Base-by-base conservation (phyloP, 2,329 filamentous ascomycete species). In the Aureobasidium uvarum region DNA sequence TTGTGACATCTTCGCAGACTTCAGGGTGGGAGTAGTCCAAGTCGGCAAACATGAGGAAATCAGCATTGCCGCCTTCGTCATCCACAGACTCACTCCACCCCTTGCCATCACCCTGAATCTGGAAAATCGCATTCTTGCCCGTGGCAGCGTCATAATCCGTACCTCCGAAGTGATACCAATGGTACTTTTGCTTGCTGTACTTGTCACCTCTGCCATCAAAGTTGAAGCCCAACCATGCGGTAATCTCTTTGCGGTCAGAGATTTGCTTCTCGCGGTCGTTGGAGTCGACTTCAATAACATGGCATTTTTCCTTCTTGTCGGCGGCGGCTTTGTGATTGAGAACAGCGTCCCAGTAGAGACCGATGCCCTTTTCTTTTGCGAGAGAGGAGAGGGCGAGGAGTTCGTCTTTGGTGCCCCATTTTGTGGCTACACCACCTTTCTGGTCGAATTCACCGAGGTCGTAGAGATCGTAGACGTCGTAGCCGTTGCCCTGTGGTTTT, bases 321-420 rank as follows among this genome's bases (percentile, higher is more conserved):
- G 86, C 87, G 3, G 82, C 87, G 3, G 86, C 86, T 72, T 88
- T 89, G 74, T 90, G 88, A 70, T 90, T 90, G 39, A 90, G 78
- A 5, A 91, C 87, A 1, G 86, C 86, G 73, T 90, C 88, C 81
- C 86, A 90, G 71, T 88, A 83, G 0, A 90, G 71, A 0, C 82
- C 81, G 11, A 90, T 78, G 0, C 81, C 83, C 16, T 81, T 68
- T 36, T 82, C 77, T 64, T 83, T 78, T 0, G 86, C 86, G 14
- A 78, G 75, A 20, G 78, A 75, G 6, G 77, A 76, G 55, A 90
- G 75, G 13, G 78, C 77, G 6, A 84, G 70, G 8, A 90, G 77
- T 48, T 90, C 86, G 25, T 83, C 81, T 71, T 85, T 88, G 0
- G 80, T 78, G 6, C 88, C 88, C 87, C 87, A 91, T 79, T 90